These are phyloP conservation scores for Penicillium sp. DNA, from an alignment of 2,329 filamentous ascomycete genomes.

Conservation along the genomic window DNA sequence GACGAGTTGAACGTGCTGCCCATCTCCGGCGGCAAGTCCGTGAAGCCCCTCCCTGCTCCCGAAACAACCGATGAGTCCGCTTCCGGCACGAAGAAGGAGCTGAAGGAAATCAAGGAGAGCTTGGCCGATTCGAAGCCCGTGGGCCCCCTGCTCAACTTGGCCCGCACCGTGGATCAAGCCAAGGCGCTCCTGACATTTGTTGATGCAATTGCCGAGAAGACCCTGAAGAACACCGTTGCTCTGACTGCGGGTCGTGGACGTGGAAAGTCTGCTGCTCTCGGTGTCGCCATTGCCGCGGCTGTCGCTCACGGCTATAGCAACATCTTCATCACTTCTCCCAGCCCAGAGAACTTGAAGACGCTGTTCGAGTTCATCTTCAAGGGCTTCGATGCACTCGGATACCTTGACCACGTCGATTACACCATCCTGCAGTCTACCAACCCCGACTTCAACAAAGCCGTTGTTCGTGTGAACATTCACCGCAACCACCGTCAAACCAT, in stretches of 20 bases:
- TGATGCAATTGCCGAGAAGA: constrained; percentile 95
- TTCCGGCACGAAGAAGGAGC: constrained; percentile 65
- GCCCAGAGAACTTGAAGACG: constrained; percentile 96
- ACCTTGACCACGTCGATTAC: constrained; percentile 94
- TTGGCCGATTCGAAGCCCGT: constrained; percentile 81
- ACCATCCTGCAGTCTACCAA: constrained; percentile 98
- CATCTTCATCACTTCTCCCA: constrained; percentile 97
- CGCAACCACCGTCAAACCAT: constrained; percentile 94
- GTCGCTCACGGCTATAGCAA: constrained; percentile 97
- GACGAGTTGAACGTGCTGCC: constrained; percentile 97
- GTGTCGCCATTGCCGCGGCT: constrained; percentile 88
- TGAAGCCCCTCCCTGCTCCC: constrained; percentile 73
- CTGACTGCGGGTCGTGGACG: constrained; percentile 90
- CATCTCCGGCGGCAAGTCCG: constrained; percentile 90
- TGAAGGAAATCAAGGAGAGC: constrained; percentile 82
- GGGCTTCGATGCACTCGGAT: constrained; percentile 89
- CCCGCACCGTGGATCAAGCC: constrained; percentile 89
- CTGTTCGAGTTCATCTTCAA: constrained; percentile 98
- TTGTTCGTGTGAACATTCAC: constrained; percentile 94
- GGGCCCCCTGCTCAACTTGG: constrained; percentile 75
- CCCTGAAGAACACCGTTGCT: constrained; percentile 85
- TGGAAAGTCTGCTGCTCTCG: constrained; percentile 93
- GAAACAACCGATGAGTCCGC: constrained; percentile 70
- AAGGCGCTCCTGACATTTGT: constrained; percentile 96
- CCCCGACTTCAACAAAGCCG: constrained; percentile 97